A percentile compares a stretch with the other conserved stretches of the same genome.
Conservation (phyloP, 495 filamentous ascomycete species). For the Daldinia decipiens region DNA sequence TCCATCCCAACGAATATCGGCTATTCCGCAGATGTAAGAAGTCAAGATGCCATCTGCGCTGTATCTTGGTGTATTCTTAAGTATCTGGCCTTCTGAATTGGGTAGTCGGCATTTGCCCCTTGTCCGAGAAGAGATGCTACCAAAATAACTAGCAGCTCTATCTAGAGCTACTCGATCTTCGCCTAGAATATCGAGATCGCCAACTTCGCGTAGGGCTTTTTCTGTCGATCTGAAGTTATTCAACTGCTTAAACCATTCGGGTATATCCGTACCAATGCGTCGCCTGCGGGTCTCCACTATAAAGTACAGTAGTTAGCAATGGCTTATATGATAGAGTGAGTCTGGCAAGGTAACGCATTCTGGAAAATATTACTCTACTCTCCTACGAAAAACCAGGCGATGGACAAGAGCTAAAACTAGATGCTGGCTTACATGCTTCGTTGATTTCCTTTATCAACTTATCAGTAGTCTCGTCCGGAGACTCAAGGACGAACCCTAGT, state of each 20-base stretch:
- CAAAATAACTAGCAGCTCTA: background rate
- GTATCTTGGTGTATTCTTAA: background rate
- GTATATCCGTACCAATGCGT: background rate
- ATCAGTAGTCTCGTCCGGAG: background rate
- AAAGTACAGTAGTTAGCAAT: slow-evolving; percentile 1
- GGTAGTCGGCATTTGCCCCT: background rate
- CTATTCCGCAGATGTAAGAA: background rate
- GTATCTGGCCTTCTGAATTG: background rate
- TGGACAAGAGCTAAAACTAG: background rate
- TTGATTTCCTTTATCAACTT: slow-evolving; percentile 10
- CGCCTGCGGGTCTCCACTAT: background rate
- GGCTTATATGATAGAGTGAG: background rate
- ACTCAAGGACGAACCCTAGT: background rate
- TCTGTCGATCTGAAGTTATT: background rate
- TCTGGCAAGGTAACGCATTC: too few species aligned
- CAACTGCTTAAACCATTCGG: slow-evolving; percentile 21
- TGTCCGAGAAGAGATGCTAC: background rate
- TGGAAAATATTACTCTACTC: too few species aligned
- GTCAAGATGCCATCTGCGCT: slow-evolving; percentile 10
- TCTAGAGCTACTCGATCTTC: background rate
- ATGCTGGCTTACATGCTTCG: slow-evolving; percentile 10
- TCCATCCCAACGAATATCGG: slow-evolving; percentile 8
- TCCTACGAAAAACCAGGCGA: background rate
- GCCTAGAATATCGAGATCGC: slow-evolving; percentile 8
- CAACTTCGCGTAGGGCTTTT: background rate